These are phyloP conservation scores for Kurtzmaniella natalensis DNA, from an alignment of 1,139 yeast species.

Conservation along the genomic window DNA sequence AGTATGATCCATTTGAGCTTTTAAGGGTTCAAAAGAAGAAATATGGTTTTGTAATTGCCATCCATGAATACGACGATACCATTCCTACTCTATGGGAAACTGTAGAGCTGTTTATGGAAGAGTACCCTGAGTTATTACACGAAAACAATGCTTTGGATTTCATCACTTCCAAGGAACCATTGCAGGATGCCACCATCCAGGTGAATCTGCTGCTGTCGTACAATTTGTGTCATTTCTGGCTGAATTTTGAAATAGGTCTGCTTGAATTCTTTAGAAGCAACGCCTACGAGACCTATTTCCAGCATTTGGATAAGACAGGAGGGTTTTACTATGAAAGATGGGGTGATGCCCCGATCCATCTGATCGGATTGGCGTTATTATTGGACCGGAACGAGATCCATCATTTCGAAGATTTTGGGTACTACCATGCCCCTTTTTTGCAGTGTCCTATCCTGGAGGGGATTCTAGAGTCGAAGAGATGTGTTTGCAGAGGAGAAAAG, in stretches of 20 bases:
- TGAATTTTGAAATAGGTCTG: slow-evolving; percentile 85
- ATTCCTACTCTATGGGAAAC: slow-evolving; percentile 76
- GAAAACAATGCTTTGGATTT: slow-evolving; percentile 67
- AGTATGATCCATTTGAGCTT: slow-evolving; percentile 41
- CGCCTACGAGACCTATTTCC: slow-evolving; percentile 63
- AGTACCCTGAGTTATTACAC: slow-evolving; percentile 60
- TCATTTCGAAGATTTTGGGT: slow-evolving; percentile 90
- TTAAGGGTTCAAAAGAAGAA: slow-evolving; percentile 31
- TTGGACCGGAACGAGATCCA: slow-evolving; percentile 67
- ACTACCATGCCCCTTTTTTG: slow-evolving; percentile 75
- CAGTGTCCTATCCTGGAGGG: slow-evolving; percentile 69
- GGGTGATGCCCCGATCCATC: slow-evolving; percentile 99
- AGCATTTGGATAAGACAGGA: slow-evolving; percentile 64
- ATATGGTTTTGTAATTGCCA: slow-evolving; percentile 42
- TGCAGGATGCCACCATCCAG: slow-evolving; percentile 15
- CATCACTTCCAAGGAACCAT: slow-evolving; percentile 55
- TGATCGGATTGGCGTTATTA: slow-evolving; percentile 67
- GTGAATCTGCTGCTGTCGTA: slow-evolving; percentile 47
- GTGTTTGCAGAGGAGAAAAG: slow-evolving; percentile 55
- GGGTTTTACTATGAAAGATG: slow-evolving; percentile 92
- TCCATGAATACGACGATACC: slow-evolving; percentile 44
- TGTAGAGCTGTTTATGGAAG: slow-evolving; percentile 58
- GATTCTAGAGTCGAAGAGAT: slow-evolving; percentile 53
- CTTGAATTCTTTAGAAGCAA: slow-evolving; percentile 75
- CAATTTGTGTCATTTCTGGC: slow-evolving; percentile 93